Percentiles rank a stretch among this genome's conserved stretches.
Evolutionary conservation across 768 basidiomycete genomes (phyloP).

Genomic region (Lactifluus volemus): DNA sequence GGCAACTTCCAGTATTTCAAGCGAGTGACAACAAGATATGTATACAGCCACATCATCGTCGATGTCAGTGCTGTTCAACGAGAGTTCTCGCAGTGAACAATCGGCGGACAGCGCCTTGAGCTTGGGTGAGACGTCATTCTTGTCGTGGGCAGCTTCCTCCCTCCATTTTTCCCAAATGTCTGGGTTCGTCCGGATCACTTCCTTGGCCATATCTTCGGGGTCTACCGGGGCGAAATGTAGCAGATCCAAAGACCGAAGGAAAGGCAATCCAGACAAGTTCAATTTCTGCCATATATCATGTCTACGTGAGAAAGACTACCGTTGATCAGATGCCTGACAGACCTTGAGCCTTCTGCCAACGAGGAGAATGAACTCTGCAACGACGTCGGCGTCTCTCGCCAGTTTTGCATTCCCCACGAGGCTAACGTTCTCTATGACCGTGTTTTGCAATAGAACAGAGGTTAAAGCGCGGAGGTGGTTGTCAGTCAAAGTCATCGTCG

Average conservation of each 20-base stretch:
- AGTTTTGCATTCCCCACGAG: conserved; percentile 59
- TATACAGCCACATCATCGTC: conserved; percentile 48
- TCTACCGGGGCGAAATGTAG: conserved; percentile 36
- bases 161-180: too few relatives aligned
- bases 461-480: conserved; percentile 37
- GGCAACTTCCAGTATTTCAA: conserved; percentile 43
- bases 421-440: conserved; percentile 42
- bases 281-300: conserved; percentile 36
- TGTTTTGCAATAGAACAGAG: conserved; percentile 29
- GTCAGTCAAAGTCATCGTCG: conserved; percentile 51
- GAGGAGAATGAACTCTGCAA: conserved; percentile 38
- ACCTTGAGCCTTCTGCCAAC: conserved; percentile 41
- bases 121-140: too few relatives aligned
- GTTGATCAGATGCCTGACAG: neutral
- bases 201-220: neutral
- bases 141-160: too few relatives aligned
- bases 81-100: conserved; percentile 39
- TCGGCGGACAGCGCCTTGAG: conserved; percentile 7
- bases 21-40: conserved; percentile 41
- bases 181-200: too few relatives aligned
- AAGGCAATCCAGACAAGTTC: conserved; percentile 47
- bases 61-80: conserved; percentile 51
- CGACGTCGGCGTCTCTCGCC: conserved; percentile 31
- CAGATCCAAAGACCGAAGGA: conserved; percentile 43
- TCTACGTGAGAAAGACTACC: neutral